Conservation (phyloP, 1,284 basidiomycete genomes). For the Boletus subluridellus region DNA sequence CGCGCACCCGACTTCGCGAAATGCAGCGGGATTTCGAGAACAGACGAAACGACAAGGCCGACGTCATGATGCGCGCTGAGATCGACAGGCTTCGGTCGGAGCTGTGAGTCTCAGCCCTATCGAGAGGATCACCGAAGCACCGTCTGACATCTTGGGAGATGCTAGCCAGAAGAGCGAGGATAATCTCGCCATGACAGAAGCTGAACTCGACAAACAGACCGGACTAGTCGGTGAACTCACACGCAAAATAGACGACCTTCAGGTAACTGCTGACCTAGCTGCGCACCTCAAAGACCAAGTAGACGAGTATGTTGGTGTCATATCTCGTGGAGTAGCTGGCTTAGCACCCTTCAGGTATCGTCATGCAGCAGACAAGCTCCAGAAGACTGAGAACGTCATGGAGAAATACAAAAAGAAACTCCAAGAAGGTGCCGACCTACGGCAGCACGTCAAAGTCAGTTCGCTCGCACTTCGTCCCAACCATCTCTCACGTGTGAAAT, state of each 20-base stretch:
- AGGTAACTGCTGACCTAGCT: constrained; percentile 72
- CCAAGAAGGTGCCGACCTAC: constrained; percentile 87
- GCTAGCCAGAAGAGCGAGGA: constrained; percentile 87
- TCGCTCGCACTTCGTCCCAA: constrained; percentile 1
- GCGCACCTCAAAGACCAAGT: constrained; percentile 85
- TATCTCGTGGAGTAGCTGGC: background rate
- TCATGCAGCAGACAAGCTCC: constrained; percentile 85
- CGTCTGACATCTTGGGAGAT: constrained; percentile 35
- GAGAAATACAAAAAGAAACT: constrained; percentile 99
- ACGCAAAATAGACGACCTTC: constrained; percentile 79
- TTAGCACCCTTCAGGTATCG: constrained; percentile 55
- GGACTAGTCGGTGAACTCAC: constrained; percentile 67
- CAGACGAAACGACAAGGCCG: constrained; percentile 62
- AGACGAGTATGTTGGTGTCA: constrained; percentile 67
- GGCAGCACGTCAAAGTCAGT: constrained; percentile 78
- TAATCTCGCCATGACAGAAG: constrained; percentile 74
- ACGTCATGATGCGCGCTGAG: constrained; percentile 70
- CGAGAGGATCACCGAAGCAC: constrained; percentile 3
- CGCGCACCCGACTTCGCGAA: constrained; percentile 53
- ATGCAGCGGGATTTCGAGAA: constrained; percentile 57
- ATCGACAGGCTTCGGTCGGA: constrained; percentile 75
- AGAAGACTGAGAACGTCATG: constrained; percentile 95
- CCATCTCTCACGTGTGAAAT: background rate
- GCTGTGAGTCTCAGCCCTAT: constrained; percentile 55
- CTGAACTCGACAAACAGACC: constrained; percentile 76